Evolutionary conservation across 202 grass and related monocot species (phyloP).

Genomic region (Hordeum pubiflorum): DNA sequence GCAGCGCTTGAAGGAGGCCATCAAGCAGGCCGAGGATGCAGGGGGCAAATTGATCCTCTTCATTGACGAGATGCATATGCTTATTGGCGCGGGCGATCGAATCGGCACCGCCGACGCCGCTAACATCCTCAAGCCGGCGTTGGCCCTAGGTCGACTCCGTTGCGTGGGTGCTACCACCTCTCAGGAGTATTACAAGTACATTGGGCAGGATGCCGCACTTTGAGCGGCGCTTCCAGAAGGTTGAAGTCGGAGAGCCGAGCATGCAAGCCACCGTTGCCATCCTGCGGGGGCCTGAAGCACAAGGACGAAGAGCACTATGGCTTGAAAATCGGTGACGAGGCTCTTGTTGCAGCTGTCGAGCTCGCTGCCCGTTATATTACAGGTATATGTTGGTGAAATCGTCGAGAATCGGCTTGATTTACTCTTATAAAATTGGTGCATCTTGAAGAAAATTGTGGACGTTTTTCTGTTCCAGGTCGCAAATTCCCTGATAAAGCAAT

Average conservation of each 20-base stretch:
- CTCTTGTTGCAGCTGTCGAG: background rate
- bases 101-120: slow-evolving; percentile 7
- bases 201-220: slow-evolving; percentile 31
- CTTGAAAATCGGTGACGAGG: background rate
- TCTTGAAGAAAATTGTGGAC: background rate
- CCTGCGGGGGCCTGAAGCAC: background rate
- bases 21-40: slow-evolving; percentile 15
- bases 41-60: slow-evolving; percentile 17
- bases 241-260: background rate
- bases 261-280: background rate
- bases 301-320: background rate
- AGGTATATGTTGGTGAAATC: background rate
- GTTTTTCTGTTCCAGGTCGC: background rate
- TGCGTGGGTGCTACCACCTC: slow-evolving; percentile 33
- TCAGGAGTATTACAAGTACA: slow-evolving; percentile 28
- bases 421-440: background rate
- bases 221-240: slow-evolving; percentile 32
- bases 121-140: slow-evolving; percentile 32
- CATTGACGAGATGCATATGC: background rate
- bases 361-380: background rate
- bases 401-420: background rate
- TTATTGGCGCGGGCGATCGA: slow-evolving; percentile 7
- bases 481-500: background rate
- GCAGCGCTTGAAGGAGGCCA: background rate
- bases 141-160: background rate